phyloP scores from a whole-genome alignment of 192 early-diverging fungal genomes.

The Spizellomyces punctatus region DNA sequence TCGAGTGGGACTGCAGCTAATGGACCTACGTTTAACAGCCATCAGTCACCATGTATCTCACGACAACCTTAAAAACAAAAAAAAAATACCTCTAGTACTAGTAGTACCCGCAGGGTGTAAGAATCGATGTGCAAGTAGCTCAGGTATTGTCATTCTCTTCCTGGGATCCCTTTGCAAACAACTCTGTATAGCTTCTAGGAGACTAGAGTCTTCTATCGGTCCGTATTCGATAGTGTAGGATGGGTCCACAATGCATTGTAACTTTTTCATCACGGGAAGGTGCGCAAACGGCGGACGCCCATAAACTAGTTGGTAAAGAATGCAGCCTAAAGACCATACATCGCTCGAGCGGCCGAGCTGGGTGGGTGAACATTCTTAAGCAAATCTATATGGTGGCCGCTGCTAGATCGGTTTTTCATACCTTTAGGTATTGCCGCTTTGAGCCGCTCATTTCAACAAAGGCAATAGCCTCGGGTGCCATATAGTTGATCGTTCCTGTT shows the following conservation, averaged over 20 bases:
- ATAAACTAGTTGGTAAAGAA: constrained; percentile 91
- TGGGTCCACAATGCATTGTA: constrained; percentile 73
- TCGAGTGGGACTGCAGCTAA: neutral
- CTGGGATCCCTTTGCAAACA: constrained; percentile 74
- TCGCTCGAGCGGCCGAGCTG: constrained; percentile 81
- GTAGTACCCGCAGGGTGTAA: constrained; percentile 18
- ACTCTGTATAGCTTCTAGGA: constrained; percentile 62
- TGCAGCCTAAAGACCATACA: constrained; percentile 91
- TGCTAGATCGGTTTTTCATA: constrained; percentile 14
- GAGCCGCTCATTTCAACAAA: constrained; percentile 31
- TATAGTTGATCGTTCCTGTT: constrained; percentile 91
- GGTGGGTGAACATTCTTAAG: neutral
- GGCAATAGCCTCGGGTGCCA: constrained; percentile 89
- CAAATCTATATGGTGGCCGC: neutral
- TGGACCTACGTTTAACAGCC: neutral
- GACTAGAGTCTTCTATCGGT: constrained; percentile 46
- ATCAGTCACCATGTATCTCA: no score
- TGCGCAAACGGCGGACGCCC: constrained; percentile 81
- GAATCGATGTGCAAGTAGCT: constrained; percentile 53
- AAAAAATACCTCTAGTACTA: no score
- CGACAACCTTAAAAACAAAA: no score
- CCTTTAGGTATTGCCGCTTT: constrained; percentile 29
- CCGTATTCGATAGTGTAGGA: constrained; percentile 69
- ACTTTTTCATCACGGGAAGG: constrained; percentile 64
- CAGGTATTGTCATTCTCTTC: constrained; percentile 66